Evolutionary conservation across 352 stramenopile species (phyloP).

Genomic region (Globisporangium splendens): DNA sequence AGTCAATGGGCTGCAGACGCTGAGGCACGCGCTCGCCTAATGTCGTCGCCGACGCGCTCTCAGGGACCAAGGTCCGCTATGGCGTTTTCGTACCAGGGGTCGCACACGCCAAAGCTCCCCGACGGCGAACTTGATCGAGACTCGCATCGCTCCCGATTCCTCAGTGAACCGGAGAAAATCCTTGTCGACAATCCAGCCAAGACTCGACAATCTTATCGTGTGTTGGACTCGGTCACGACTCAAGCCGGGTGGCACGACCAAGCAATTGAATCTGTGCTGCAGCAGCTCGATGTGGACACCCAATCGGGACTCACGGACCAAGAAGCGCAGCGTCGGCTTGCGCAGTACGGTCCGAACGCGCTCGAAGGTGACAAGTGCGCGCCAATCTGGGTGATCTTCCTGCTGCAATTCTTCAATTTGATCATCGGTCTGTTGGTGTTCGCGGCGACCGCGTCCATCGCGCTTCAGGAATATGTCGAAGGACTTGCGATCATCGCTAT

Average conservation of each 20-base stretch:
- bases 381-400: slow-evolving; percentile 54
- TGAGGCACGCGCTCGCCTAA: slow-evolving; percentile 7
- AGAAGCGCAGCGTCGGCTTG: slow-evolving; percentile 22
- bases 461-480: slow-evolving; percentile 60
- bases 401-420: slow-evolving; percentile 81
- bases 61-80: slow-evolving; percentile 7
- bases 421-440: slow-evolving; percentile 69
- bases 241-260: slow-evolving; percentile 29
- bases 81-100: slow-evolving; percentile 13
- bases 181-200: slow-evolving; percentile 26
- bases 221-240: slow-evolving; percentile 27
- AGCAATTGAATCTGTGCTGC: slow-evolving; percentile 20
- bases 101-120: slow-evolving; percentile 10
- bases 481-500: slow-evolving; percentile 73
- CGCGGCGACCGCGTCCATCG: slow-evolving; percentile 48
- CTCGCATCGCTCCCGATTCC: slow-evolving; percentile 26
- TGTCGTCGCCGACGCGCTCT: slow-evolving; percentile 12
- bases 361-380: slow-evolving; percentile 61
- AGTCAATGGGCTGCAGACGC: slow-evolving; percentile 6
- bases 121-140: slow-evolving; percentile 2
- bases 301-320: slow-evolving; percentile 24
- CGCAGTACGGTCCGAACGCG: slow-evolving; percentile 47
- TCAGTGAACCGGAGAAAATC: slow-evolving; percentile 34
- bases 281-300: slow-evolving; percentile 27
- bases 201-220: slow-evolving; percentile 33